Evolutionary conservation across 140 eudicot species (phyloP), one percentile per base, ranked within the genome.

Genomic region (Erigeron philadelphicus): DNA sequence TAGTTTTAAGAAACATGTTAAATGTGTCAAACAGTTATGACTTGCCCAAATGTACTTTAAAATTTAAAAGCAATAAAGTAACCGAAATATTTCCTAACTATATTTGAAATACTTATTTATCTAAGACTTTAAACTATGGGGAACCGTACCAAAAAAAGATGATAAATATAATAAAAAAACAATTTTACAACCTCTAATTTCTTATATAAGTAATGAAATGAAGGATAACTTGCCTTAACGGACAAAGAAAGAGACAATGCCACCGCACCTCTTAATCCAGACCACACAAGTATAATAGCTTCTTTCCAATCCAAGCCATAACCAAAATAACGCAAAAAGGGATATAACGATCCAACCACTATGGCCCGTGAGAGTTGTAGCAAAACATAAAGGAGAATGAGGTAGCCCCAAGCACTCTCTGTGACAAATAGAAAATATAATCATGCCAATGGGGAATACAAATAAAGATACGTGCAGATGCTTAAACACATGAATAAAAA

Each of bases 221-320:
- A 67, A 52, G 66, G 72, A 73, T 44, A 72, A 87, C 86, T 83
- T 84, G 61, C 98, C 93, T 92, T 84, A 77, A 92, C 88, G 11
- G 98, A 88, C 68, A 92, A 77, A 35, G 98, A 86, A 63, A 93
- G 98, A 12, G 98, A 75, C 76, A 93, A 77, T 52, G 98, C 92
- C 31, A 93, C 98, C 16, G 96, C 96, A 61, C 98, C 98, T 57
- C 98, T 87, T 72, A 93, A 73, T 55, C 98, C 96, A 74, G 96
- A 81, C 98, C 96, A 93, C 11, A 83, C 80, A 59, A 93, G 88
- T 65, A 93, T 78, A 68, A 68, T 66, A 61, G 96, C 98, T 83
- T 93, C 98, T 81, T 82, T 93, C 98, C 96, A 93, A 61, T 93
- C 90, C 80, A 93, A 70, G 42, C 98, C 98, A 78, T 93, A 93